Percentiles rank a stretch among this genome's conserved stretches.
These are phyloP conservation scores for Alternaria sp. DNA, from an alignment of 2,329 filamentous ascomycete genomes.

Conservation along the genomic window DNA sequence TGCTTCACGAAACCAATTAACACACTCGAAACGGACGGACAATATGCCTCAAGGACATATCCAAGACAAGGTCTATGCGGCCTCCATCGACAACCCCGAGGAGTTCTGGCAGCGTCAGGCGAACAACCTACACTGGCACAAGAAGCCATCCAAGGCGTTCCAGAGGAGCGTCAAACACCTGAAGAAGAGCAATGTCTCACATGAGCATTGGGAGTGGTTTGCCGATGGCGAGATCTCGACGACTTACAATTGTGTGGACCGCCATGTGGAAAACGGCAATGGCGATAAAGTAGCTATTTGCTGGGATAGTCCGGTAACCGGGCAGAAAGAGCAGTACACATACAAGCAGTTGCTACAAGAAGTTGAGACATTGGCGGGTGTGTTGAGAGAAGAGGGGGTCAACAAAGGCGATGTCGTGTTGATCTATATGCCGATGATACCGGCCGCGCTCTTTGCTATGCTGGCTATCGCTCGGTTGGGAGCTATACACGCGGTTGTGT, in stretches of 20 bases:
- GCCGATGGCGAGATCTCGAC: conserved; percentile 87
- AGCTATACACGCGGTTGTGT: conserved; percentile 89
- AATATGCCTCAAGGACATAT: conserved; percentile 29
- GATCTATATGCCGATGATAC: conserved; percentile 98
- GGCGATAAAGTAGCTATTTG: conserved; percentile 77
- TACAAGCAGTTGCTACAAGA: conserved; percentile 79
- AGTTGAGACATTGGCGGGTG: conserved; percentile 81
- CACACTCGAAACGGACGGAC: no score
- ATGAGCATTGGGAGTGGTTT: conserved; percentile 90
- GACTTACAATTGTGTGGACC: conserved; percentile 88
- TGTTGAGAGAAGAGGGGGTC: conserved; percentile 81
- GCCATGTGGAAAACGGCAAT: conserved; percentile 79
- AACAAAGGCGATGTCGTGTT: conserved; percentile 84
- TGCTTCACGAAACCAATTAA: neutral
- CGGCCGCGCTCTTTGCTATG: conserved; percentile 83
- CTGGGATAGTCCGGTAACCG: conserved; percentile 87
- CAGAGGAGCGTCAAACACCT: conserved; percentile 68
- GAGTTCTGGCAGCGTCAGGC: conserved; percentile 80
- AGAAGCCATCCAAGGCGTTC: conserved; percentile 70
- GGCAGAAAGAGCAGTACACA: conserved; percentile 72
- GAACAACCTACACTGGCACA: conserved; percentile 79
- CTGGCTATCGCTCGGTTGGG: conserved; percentile 82
- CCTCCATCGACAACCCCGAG: conserved; percentile 72
- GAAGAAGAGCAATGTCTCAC: conserved; percentile 62
- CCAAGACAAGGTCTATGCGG: conserved; percentile 58